Percentiles rank a stretch among this genome's conserved stretches.
Evolutionary conservation across 176 grass and related monocot species (phyloP).

Genomic region (barley (Hordeum vulgare)): MorexV3_pseudomolecules_assembly NC_058519.1:436230257-436230756

Average conservation of each 20-base stretch:
- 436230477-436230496: not conserved
- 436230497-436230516: not conserved
- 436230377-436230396: not conserved
- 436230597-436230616: not conserved
- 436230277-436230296: not conserved
- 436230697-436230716: not conserved
- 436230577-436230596: not conserved
- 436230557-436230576: too few relatives aligned
- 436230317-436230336: not conserved
- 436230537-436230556: too few relatives aligned
- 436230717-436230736: not conserved
- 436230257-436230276: not conserved
- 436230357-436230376: not conserved
- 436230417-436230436: not conserved
- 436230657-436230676: not conserved
- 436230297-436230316: not conserved
- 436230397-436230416: not conserved
- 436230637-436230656: not conserved
- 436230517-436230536: not conserved
- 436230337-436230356: not conserved
- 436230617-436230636: constrained; percentile 1
- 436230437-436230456: not conserved
- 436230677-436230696: not conserved
- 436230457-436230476: not conserved
- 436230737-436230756: not conserved